Percentiles rank a stretch among this genome's conserved stretches.
phyloP scores from a whole-genome alignment of 306 rosid genomes.

The Cucumis melo region DNA sequence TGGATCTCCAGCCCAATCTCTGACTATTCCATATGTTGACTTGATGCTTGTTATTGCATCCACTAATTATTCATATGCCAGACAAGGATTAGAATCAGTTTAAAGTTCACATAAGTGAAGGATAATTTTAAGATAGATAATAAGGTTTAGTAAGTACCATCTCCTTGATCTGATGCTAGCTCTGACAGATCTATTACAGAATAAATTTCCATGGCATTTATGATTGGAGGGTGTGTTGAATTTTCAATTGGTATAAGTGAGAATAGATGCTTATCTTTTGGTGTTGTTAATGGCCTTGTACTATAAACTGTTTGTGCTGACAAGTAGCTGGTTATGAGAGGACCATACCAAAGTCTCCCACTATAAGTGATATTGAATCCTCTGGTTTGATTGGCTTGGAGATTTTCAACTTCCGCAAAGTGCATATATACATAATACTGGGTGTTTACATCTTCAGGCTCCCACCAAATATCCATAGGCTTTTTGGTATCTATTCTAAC shows the following conservation, averaged over 20 bases:
- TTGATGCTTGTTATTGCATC: slow-evolving; percentile 1
- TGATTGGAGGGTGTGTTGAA: slow-evolving; percentile 45
- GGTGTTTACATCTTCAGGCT: not conserved
- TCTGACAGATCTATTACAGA: slow-evolving; percentile 12
- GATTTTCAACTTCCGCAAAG: slow-evolving; percentile 32
- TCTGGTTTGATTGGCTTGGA: slow-evolving; percentile 17
- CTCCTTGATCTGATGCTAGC: slow-evolving; percentile 20
- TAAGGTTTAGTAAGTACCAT: slow-evolving; percentile 19
- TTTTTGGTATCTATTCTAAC: not conserved
- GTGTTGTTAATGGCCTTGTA: not conserved
- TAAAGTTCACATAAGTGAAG: not conserved
- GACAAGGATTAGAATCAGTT: not conserved
- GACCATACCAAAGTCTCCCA: slow-evolving; percentile 8
- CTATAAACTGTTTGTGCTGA: not conserved
- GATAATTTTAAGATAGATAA: not conserved
- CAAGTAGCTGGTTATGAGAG: slow-evolving; percentile 14
- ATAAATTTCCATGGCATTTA: slow-evolving; percentile 43
- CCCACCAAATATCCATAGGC: slow-evolving; percentile 11
- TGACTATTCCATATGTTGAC: not conserved
- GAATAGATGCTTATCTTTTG: slow-evolving; percentile 4
- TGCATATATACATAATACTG: slow-evolving; percentile 29
- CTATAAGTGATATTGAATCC: slow-evolving; percentile 28
- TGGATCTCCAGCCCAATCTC: slow-evolving; percentile 8
- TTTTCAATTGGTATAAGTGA: slow-evolving; percentile 10
- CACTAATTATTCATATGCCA: not conserved